A percentile compares a stretch with the other conserved stretches of the same genome.
Conservation (phyloP, 2,329 filamentous ascomycete species). For the Nemania serpens region DNA sequence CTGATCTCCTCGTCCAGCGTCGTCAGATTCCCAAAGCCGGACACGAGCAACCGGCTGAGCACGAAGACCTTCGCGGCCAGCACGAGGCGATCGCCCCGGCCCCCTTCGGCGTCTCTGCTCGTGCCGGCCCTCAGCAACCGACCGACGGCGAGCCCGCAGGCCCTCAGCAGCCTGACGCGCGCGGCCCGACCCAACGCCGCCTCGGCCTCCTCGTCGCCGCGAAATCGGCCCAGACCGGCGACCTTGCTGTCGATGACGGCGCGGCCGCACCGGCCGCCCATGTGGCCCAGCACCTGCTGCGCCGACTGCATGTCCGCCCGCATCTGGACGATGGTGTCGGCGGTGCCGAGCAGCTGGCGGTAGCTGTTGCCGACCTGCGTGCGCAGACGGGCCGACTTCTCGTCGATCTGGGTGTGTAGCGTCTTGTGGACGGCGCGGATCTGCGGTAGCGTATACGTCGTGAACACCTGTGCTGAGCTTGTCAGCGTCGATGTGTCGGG, state of each 20-base stretch:
- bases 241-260: conserved; percentile 70
- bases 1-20: conserved; percentile 41
- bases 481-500: conserved; percentile 55
- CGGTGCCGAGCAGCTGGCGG: conserved; percentile 86
- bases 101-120: conserved; percentile 21
- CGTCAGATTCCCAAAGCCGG: conserved; percentile 64
- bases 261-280: conserved; percentile 79
- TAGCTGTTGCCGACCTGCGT: conserved; percentile 73
- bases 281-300: conserved; percentile 70
- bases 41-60: conserved; percentile 74
- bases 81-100: conserved; percentile 57
- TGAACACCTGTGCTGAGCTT: conserved; percentile 59
- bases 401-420: conserved; percentile 63
- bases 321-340: conserved; percentile 93
- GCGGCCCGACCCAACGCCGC: conserved; percentile 43
- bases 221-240: conserved; percentile 58
- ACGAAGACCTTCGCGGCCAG: conserved; percentile 74
- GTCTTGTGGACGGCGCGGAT: conserved; percentile 66
- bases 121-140: conserved; percentile 52
- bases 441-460: conserved; percentile 63
- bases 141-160: conserved; percentile 55
- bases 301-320: conserved; percentile 75
- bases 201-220: conserved; percentile 35
- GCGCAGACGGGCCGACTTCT: conserved; percentile 65
- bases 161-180: conserved; percentile 55